Base-by-base conservation (phyloP, 768 basidiomycete species). In the Psilocybe tampanensis region DNA sequence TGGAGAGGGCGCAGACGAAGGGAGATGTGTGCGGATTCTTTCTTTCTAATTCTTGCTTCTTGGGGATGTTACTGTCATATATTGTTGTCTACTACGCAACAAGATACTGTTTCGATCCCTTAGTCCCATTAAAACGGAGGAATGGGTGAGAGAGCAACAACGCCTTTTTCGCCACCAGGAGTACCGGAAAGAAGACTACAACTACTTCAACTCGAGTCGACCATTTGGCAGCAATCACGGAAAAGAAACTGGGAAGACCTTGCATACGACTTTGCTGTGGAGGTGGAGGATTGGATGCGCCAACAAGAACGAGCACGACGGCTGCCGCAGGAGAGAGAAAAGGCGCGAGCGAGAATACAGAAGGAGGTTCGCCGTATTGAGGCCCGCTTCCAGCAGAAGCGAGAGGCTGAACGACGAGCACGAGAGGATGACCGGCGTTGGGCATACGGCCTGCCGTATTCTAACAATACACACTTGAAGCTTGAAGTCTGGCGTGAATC, bases 131-230 rank as follows among this genome's bases (percentile, higher is more conserved):
- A 82, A 78, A 62, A 85, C 84, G 29, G 83, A 86, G 52, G 78
- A 81, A 52, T 90, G 90, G 89, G 82, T 89, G 47, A 70, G 78
- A 45, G 78, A 85, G 61, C 84, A 86, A 64, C 86, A 84, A 68
- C 66, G 77, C 47, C 72, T 80, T 57, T 63, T 74, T 39, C 60
- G 44, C 47, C 29, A 26, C 47, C 50, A 53, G 47, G 36, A 39
- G 12, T n/a, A 39, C 36, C 12, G n/a, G 36, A 39, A 5, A 13
- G 36, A 39, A 13, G 36, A 39, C 4, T 39, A 55, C 6, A 34
- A 26, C 7, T 39, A 55, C 24, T 42, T 42, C 42, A 45, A 42
- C 22, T 39, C 54, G 3, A 29, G 41, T 15, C 59, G 44, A 24
- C 54, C 59, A 23, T 58, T 61, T 36, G 44, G 60, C 24, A 43